Evolutionary conservation across 2,329 filamentous ascomycete species (phyloP).

Genomic region (Penicillium fuscoglaucum): DNA sequence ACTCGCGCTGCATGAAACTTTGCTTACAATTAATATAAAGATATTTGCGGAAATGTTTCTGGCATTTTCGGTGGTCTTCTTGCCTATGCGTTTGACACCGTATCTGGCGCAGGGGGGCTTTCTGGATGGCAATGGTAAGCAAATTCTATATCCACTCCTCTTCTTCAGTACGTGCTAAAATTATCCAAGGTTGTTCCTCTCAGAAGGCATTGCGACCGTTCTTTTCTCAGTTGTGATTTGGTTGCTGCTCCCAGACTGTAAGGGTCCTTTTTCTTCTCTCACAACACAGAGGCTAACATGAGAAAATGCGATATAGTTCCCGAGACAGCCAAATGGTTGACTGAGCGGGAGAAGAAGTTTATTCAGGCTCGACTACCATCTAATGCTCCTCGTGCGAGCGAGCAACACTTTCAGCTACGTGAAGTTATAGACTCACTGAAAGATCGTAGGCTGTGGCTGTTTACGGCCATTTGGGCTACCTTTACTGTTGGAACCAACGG

Average conservation of each 20-base stretch:
- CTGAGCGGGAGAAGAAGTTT: conserved; percentile 50
- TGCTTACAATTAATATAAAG: conserved; percentile 19
- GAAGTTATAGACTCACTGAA: conserved; percentile 44
- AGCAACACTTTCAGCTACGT: conserved; percentile 43
- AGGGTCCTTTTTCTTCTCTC: neutral
- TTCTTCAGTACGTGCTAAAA: neutral
- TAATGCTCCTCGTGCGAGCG: conserved; percentile 45
- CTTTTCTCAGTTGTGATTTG: conserved; percentile 20
- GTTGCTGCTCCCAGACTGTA: conserved; percentile 54
- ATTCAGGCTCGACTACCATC: conserved; percentile 49
- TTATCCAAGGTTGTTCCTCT: conserved; percentile 22
- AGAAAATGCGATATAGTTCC: conserved; percentile 37
- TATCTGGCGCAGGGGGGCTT: conserved; percentile 37
- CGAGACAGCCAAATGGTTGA: conserved; percentile 48
- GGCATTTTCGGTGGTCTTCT: conserved; percentile 47
- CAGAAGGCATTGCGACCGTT: conserved; percentile 26
- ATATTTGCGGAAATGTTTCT: conserved; percentile 45
- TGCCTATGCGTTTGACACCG: conserved; percentile 47
- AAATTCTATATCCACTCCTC: too few species aligned
- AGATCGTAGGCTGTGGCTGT: conserved; percentile 48
- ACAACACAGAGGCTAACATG: neutral
- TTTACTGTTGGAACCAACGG: conserved; percentile 51
- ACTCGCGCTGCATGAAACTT: conserved; percentile 15
- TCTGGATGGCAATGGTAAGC: conserved; percentile 32
- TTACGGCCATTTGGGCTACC: conserved; percentile 49